Evolutionary conservation across 2,329 filamentous ascomycete genomes (phyloP).

Genomic region (Beauveria australis): DNA sequence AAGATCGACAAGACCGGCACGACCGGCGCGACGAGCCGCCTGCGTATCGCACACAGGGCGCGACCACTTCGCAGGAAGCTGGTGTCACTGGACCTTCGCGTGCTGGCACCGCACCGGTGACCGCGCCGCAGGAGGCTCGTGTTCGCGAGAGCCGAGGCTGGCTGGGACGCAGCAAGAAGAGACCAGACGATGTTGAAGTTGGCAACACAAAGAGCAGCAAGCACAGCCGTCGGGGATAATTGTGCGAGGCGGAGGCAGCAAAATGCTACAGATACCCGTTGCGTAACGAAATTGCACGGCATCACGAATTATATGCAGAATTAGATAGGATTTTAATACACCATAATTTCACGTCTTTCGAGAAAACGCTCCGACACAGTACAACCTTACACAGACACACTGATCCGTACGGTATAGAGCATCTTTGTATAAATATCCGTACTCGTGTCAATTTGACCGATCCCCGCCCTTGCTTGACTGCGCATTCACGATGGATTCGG

Average conservation of each 20-base stretch:
- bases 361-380: not conserved
- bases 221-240: slow-evolving; percentile 12
- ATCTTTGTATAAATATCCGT: no score
- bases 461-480: not conserved
- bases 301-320: not conserved
- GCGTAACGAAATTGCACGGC: slow-evolving; percentile 2
- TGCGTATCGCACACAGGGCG: slow-evolving; percentile 20
- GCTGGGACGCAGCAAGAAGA: slow-evolving; percentile 21
- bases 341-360: not conserved
- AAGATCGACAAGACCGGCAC: not conserved
- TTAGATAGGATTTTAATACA: not conserved
- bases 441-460: not conserved
- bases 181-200: slow-evolving; percentile 24
- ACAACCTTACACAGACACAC: not conserved
- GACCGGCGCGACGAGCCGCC: slow-evolving; percentile 15
- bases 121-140: slow-evolving; percentile 14
- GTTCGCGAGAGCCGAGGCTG: slow-evolving; percentile 20
- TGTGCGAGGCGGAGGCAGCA: not conserved
- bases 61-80: slow-evolving; percentile 10
- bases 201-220: slow-evolving; percentile 13
- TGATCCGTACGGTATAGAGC: not conserved
- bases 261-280: not conserved
- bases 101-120: not conserved
- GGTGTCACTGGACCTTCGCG: not conserved
- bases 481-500: slow-evolving; percentile 7